Evolutionary conservation across 495 filamentous ascomycete species (phyloP).

Genomic region (Xylaria curta): DNA sequence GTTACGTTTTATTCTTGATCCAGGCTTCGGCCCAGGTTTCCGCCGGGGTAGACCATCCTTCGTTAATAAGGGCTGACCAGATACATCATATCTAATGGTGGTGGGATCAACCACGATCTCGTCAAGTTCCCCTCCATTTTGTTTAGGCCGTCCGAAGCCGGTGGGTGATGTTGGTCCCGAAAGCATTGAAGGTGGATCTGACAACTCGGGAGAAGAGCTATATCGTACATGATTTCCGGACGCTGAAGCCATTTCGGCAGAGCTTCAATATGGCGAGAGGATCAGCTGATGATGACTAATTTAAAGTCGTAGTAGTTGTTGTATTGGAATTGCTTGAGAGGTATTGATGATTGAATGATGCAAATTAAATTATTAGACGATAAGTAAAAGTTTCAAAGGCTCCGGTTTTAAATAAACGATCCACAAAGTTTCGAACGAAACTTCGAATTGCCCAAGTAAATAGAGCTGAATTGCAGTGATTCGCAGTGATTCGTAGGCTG

Average conservation of each 20-base stretch:
- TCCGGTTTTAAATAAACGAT: not conserved
- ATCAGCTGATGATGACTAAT: conserved; percentile 16
- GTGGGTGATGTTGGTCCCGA: conserved; percentile 36
- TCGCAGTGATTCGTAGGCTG: not conserved
- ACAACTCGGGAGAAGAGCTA: conserved; percentile 42
- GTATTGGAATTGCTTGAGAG: not conserved
- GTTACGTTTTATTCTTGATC: conserved; percentile 51
- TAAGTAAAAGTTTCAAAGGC: not conserved
- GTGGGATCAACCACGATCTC: conserved; percentile 42
- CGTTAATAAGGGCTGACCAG: conserved; percentile 45
- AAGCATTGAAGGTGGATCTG: conserved; percentile 41
- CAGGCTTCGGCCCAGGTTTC: conserved; percentile 61
- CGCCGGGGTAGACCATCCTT: conserved; percentile 54
- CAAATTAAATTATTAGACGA: conserved; percentile 15
- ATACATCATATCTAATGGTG: conserved; percentile 40
- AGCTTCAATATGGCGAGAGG: not conserved
- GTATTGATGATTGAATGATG: not conserved
- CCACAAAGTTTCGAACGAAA: not conserved
- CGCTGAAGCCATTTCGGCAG: conserved; percentile 35
- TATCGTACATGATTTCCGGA: conserved; percentile 31
- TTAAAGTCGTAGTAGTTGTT: not conserved
- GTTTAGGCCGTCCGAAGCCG: conserved; percentile 33
- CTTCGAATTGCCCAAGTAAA: not conserved
- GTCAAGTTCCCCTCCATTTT: conserved; percentile 35
- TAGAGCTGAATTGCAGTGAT: not conserved